Conservation (phyloP, 345 rosid genomes). For the Heritiera littoralis region DNA sequence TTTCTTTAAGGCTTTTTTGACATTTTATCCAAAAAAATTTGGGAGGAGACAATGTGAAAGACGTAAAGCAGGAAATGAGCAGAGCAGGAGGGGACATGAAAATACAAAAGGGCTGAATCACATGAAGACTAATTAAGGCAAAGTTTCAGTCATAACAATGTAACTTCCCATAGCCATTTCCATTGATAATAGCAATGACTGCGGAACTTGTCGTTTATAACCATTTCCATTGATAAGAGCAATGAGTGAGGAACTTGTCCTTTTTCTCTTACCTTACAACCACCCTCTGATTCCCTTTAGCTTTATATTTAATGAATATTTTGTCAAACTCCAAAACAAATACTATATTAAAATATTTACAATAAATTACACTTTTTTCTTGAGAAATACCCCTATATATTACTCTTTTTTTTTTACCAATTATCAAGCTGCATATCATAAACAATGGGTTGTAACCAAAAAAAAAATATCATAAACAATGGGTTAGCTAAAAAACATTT, state of each 20-base stretch:
- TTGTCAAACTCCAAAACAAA: too few relatives aligned
- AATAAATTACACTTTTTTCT: too few relatives aligned
- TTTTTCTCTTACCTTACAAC: neutral
- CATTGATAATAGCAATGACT: neutral
- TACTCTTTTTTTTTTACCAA: too few relatives aligned
- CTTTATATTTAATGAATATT: neutral
- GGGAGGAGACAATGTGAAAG: neutral
- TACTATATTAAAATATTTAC: too few relatives aligned
- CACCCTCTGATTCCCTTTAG: neutral
- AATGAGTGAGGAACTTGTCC: neutral
- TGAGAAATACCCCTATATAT: too few relatives aligned
- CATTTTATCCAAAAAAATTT: neutral
- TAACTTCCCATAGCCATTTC: neutral
- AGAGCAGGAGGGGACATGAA: neutral
- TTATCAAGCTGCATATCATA: too few relatives aligned
- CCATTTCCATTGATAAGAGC: neutral
- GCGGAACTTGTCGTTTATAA: constrained; percentile 5
- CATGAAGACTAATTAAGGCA: neutral
- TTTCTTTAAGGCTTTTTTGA: too few relatives aligned
- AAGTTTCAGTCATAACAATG: neutral
- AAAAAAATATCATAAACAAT: too few relatives aligned
- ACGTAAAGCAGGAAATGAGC: neutral
- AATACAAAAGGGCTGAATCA: neutral
- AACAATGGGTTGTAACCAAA: too few relatives aligned
- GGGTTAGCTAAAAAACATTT: too few relatives aligned